These are phyloP conservation scores for Nannochloropsis gaditana DNA, from an alignment of 108 stramenopile genomes.

Conservation along the genomic window DNA sequence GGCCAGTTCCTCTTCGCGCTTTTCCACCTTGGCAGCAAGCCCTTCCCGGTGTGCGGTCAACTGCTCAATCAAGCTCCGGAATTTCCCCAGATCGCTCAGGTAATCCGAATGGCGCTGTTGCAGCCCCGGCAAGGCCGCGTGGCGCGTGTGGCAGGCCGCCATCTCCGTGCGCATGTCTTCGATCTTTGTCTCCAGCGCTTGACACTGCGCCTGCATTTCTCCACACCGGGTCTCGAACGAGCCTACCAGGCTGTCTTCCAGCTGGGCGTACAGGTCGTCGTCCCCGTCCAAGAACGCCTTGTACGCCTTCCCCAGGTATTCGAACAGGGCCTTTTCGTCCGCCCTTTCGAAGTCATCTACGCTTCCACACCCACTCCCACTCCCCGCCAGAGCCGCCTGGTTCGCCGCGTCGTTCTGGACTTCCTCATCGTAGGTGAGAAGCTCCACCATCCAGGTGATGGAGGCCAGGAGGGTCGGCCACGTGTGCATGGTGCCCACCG, in stretches of 20 bases:
- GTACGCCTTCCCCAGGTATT: conserved; percentile 70
- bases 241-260: conserved; percentile 52
- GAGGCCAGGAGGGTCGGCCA: conserved; percentile 94
- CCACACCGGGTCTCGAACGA: conserved; percentile 26
- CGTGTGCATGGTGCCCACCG: conserved; percentile 95
- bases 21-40: conserved; percentile 44
- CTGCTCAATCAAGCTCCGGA: conserved; percentile 63
- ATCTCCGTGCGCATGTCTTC: conserved; percentile 30
- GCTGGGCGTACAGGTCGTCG: conserved; percentile 62
- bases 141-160: conserved; percentile 54
- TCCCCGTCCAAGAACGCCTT: conserved; percentile 74
- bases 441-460: conserved; percentile 88
- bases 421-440: conserved; percentile 60
- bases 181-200: background rate
- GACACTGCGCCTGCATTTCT: conserved; percentile 40
- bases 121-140: conserved; percentile 62
- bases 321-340: conserved; percentile 68
- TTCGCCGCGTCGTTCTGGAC: conserved; percentile 34
- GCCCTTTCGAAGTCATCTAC: conserved; percentile 31
- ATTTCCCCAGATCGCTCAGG: conserved; percentile 71
- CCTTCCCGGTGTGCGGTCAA: conserved; percentile 30
- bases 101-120: conserved; percentile 60
- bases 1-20: conserved; percentile 36
- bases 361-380: conserved; percentile 17
- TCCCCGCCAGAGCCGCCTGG: conserved; percentile 31